Base-by-base conservation (phyloP, 495 filamentous ascomycete species). In the Daldinia childiae region DNA sequence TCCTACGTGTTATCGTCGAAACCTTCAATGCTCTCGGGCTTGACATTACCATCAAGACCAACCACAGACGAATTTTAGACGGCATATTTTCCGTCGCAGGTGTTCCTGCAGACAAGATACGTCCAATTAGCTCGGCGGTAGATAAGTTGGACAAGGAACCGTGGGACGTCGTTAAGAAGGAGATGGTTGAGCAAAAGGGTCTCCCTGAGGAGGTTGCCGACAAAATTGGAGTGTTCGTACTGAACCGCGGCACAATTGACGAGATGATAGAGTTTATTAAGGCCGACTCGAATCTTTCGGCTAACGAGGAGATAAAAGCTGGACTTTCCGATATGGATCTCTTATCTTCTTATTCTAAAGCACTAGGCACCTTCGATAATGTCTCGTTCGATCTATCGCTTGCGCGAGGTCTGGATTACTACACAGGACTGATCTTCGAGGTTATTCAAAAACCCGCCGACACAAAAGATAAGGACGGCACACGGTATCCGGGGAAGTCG, bases 381-480 rank as follows among this genome's bases (percentile, higher is more conserved):
- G 61, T 82, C n/a, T 82, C 79, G 21, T 82, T 82, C 32, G 80
- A 82, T 66, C 72, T 82, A 5, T 82, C 80, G 11, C 80, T 82
- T 34, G 91, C 90, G 4, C 86, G 90, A 54, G 90, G 90, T 9
- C 82, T 94, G 24, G 92, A 94, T 78, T 94, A 94, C 79, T 93
- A 94, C 80, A 93, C 92, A 8, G 91, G 91, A 34, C 83, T 94
- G 34, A 94, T 94, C 77, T 94, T 90, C 82, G 92, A 94, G 75
- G 89, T 94, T 36, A 81, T 93, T 66, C 92, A 91, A 90, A 93
- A 79, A 89, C 89, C 88, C 3, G 75, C 82, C n/a, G 77, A 77
- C 15, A 71, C 76, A 29, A 60, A 59, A n/a, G 62, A 66, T 67
- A 74, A 62, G 66, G 65, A 68, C 14, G 65, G 32, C 38, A 67